Base-by-base conservation (phyloP, 768 basidiomycete species). In the Ramaria sp. region DNA sequence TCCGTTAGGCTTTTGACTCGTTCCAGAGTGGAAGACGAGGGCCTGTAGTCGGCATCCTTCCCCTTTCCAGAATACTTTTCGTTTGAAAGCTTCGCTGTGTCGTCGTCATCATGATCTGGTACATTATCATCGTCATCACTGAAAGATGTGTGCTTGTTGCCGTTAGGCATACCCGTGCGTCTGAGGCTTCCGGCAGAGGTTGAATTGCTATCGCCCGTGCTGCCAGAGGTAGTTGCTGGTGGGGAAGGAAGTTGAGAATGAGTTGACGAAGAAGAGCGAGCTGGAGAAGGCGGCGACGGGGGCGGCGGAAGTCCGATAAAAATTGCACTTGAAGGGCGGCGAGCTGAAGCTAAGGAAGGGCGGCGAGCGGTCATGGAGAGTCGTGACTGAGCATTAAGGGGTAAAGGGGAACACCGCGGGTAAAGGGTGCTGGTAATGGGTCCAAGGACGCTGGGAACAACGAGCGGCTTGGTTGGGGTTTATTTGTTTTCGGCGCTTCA, bases 161-260 rank as follows among this genome's bases (percentile, higher is more conserved):
- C 72, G 69, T 72, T 71, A 60, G 71, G 65, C 71, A 76, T 78
- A 59, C 69, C 71, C 62, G 67, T 54, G 51, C 58, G 59, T 30
- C 74, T 71, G 59, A 72, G 57, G 63, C 72, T 73, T 59, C 73
- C 74, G 52, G 70, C 68, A 59, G 67, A 67, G 5, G 68, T 64
- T 51, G 65, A 66, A 45, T 61, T 63, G 60, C 34, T 52, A 69
- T 83, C 83, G 43, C 82, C 83, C 4, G 80, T 82, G 63, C 86
- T 87, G 38, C 86, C 85, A 67, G 88, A 90, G 65, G 89, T 90
- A 19, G 89, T 88, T 27, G 86, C 88, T 43, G 89, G 89, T 0
- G 89, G 89, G 22, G 87, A 89, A 1, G 89, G 88, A 5, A 91
- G 67, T 6, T 88, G 88, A 5, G 86, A 87, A 57, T 75, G 72